A percentile compares a stretch with the other conserved stretches of the same genome.
Conservation (phyloP, 1,284 basidiomycete genomes). For the Termitomyces sp. region DNA sequence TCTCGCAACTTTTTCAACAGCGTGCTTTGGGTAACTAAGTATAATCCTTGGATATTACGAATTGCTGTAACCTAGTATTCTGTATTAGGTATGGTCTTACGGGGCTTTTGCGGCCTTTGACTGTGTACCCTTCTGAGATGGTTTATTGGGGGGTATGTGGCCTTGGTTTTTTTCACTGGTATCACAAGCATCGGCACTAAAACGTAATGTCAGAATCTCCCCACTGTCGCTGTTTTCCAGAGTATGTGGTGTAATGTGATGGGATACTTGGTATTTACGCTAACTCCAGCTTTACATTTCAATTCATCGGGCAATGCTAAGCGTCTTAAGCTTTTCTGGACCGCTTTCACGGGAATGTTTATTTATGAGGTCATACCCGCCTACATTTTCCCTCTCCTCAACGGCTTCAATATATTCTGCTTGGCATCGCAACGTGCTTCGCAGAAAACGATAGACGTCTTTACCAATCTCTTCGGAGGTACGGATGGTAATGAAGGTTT, state of each 20-base stretch:
- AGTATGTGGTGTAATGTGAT: slow-evolving; percentile 28
- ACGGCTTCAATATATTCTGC: slow-evolving; percentile 55
- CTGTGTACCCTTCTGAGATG: slow-evolving; percentile 69
- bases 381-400: slow-evolving; percentile 59
- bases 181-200: not conserved
- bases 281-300: slow-evolving; percentile 45
- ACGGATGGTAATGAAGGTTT: slow-evolving; percentile 60
- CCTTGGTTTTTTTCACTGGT: not conserved
- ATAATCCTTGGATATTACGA: not conserved
- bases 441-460: slow-evolving; percentile 37
- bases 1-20: slow-evolving; percentile 61
- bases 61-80: not conserved
- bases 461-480: slow-evolving; percentile 64
- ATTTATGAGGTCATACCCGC: slow-evolving; percentile 52
- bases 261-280: slow-evolving; percentile 15
- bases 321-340: slow-evolving; percentile 59
- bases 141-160: slow-evolving; percentile 55
- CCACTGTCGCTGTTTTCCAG: slow-evolving; percentile 60
- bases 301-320: slow-evolving; percentile 43
- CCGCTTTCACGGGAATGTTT: slow-evolving; percentile 52
- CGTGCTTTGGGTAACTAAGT: slow-evolving; percentile 56
- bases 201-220: slow-evolving; percentile 38
- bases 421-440: slow-evolving; percentile 47
- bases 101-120: slow-evolving; percentile 52
- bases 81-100: slow-evolving; percentile 49